Conservation (phyloP, 2,329 filamentous ascomycete genomes). For the Penicillium janthinellum region DNA sequence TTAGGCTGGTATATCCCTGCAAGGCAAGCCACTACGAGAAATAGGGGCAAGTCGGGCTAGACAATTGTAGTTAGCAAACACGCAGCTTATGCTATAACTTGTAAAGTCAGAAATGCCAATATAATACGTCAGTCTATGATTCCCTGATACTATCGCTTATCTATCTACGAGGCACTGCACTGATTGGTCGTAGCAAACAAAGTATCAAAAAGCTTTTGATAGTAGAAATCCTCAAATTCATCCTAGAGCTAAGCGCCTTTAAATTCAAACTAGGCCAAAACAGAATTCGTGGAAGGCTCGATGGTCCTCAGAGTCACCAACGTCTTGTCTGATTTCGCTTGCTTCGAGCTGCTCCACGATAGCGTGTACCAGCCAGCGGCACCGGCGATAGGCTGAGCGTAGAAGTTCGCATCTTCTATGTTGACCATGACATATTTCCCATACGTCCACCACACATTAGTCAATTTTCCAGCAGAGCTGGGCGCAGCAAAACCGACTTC, state of each 20-base stretch:
- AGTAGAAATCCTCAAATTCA: too few relatives aligned
- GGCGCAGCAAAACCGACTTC: slow-evolving; percentile 14
- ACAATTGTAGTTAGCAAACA: not conserved
- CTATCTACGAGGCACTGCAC: not conserved
- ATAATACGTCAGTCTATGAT: too few relatives aligned
- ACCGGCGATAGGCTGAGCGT: slow-evolving; percentile 10
- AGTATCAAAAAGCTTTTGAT: too few relatives aligned
- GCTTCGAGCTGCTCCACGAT: slow-evolving; percentile 15
- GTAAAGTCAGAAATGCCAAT: too few relatives aligned
- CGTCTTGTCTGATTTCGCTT: slow-evolving; percentile 7
- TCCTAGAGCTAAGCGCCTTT: not conserved
- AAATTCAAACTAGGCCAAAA: not conserved
- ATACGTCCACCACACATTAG: slow-evolving; percentile 17
- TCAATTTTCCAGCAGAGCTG: slow-evolving; percentile 3
- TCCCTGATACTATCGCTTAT: not conserved
- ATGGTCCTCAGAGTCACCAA: slow-evolving; percentile 16
- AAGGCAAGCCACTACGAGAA: not conserved
- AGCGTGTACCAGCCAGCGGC: slow-evolving; percentile 14
- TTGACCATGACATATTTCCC: slow-evolving; percentile 18
- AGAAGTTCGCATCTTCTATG: slow-evolving; percentile 17
- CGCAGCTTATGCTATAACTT: too few relatives aligned
- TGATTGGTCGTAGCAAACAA: too few relatives aligned
- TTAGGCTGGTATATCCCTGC: slow-evolving; percentile 1
- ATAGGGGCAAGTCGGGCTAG: too few relatives aligned
- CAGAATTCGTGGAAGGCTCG: slow-evolving; percentile 15